Evolutionary conservation across 1,284 basidiomycete genomes (phyloP).

Genomic region (Cutaneotrichosporon spelunceum): DNA sequence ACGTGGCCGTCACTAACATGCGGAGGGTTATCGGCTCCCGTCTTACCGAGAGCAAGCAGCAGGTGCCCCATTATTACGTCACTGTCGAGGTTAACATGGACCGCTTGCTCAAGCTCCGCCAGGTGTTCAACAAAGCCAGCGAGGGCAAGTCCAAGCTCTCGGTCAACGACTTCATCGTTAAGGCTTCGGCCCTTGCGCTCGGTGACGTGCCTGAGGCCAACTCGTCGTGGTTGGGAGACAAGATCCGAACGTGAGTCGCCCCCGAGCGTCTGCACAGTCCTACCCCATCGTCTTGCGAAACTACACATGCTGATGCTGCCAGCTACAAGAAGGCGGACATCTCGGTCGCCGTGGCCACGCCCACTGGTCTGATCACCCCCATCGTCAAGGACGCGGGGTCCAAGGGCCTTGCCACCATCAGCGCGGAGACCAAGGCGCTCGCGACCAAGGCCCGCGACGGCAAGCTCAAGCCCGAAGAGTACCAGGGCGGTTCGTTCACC

Average conservation of each 20-base stretch:
- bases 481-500: conserved; percentile 98
- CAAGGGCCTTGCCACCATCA: conserved; percentile 90
- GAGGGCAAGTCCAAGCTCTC: conserved; percentile 83
- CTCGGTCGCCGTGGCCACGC: conserved; percentile 93
- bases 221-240: conserved; percentile 95
- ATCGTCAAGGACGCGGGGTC: conserved; percentile 90
- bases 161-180: conserved; percentile 98
- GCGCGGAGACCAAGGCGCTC: conserved; percentile 83
- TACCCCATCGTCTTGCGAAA: too few relatives aligned
- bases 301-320: conserved; percentile 14
- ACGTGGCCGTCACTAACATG: conserved; percentile 92
- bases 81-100: conserved; percentile 92
- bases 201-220: conserved; percentile 96
- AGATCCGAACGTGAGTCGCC: conserved; percentile 77
- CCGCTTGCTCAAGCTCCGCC: conserved; percentile 87
- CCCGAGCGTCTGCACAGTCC: too few relatives aligned
- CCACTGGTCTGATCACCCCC: conserved; percentile 93
- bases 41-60: conserved; percentile 87
- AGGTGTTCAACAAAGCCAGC: conserved; percentile 86
- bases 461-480: conserved; percentile 92
- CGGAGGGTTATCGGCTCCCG: conserved; percentile 87
- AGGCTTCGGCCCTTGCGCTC: conserved; percentile 86
- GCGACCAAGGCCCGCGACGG: conserved; percentile 94
- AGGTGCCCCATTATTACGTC: conserved; percentile 96
- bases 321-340: conserved; percentile 97